phyloP scores from a whole-genome alignment of 768 basidiomycete genomes.

The Leucocoprinus leucothites region DNA sequence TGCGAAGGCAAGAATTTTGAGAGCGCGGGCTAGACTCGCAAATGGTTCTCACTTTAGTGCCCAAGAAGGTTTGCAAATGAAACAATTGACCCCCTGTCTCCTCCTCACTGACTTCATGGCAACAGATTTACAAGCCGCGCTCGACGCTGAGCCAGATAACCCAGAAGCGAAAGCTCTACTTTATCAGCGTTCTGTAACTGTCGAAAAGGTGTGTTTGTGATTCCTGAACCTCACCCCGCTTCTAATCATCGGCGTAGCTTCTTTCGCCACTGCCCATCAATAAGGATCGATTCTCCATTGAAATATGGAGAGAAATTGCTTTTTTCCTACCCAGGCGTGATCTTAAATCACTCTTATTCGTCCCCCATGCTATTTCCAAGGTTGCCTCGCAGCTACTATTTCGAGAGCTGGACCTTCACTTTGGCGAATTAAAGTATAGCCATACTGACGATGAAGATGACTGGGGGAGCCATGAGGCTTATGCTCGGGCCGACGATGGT shows the following conservation, averaged over 20 bases:
- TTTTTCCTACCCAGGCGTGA: slow-evolving; percentile 60
- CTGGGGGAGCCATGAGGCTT: slow-evolving; percentile 6
- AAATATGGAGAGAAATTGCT: slow-evolving; percentile 73
- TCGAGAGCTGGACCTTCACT: slow-evolving; percentile 60
- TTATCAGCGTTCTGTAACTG: slow-evolving; percentile 50
- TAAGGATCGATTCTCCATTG: slow-evolving; percentile 56
- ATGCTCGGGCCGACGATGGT: slow-evolving; percentile 32
- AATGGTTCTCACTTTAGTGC: slow-evolving; percentile 59
- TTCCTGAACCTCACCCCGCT: background rate
- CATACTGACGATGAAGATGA: slow-evolving; percentile 18
- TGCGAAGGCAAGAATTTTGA: slow-evolving; percentile 60
- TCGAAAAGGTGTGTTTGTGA: slow-evolving; percentile 50
- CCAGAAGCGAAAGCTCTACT: slow-evolving; percentile 62
- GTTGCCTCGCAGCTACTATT: slow-evolving; percentile 69
- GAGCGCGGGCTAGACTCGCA: slow-evolving; percentile 64
- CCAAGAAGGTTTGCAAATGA: slow-evolving; percentile 53
- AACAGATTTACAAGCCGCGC: slow-evolving; percentile 64
- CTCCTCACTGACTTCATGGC: slow-evolving; percentile 9
- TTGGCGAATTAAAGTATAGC: slow-evolving; percentile 34
- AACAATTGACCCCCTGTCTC: slow-evolving; percentile 6
- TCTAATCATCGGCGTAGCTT: slow-evolving; percentile 23
- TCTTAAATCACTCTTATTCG: slow-evolving; percentile 58
- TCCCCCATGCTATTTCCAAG: slow-evolving; percentile 65
- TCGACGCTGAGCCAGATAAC: slow-evolving; percentile 64
- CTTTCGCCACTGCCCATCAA: slow-evolving; percentile 33